phyloP scores from a whole-genome alignment of 441 rosid species.

The Gossypium laxum region DNA sequence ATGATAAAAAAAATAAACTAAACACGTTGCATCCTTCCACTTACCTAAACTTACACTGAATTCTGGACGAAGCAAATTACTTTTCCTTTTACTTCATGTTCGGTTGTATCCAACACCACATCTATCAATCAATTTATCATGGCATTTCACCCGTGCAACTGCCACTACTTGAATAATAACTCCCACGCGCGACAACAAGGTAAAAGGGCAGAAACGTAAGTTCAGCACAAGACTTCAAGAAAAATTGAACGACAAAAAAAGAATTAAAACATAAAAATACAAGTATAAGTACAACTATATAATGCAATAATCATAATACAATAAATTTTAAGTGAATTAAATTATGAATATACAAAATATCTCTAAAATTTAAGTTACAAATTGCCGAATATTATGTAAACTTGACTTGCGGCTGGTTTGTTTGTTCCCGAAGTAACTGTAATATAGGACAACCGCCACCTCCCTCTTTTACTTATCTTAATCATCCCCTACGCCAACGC shows the following conservation, averaged over 20 bases:
- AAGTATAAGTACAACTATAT: no score
- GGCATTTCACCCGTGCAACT: background rate
- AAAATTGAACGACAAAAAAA: no score
- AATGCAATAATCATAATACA: no score
- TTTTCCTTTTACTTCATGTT: background rate
- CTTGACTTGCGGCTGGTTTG: background rate
- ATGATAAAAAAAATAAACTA: no score
- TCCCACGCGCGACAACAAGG: background rate
- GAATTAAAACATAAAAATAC: no score
- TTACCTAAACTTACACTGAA: no score
- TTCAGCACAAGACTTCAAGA: no score
- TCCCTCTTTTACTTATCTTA: background rate
- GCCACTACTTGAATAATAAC: background rate
- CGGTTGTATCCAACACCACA: background rate
- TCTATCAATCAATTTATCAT: background rate
- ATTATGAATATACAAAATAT: no score
- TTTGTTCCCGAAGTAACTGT: constrained; percentile 30
- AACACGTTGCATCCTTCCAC: no score
- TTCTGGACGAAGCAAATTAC: background rate
- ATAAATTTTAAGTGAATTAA: no score
- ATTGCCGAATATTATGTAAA: no score
- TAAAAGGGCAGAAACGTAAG: background rate
- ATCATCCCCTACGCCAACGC: background rate
- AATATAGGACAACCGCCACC: constrained; percentile 14
- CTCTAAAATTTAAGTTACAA: no score